Evolutionary conservation across 2,329 filamentous ascomycete species (phyloP).

Genomic region (Cladosporium phlei): DNA sequence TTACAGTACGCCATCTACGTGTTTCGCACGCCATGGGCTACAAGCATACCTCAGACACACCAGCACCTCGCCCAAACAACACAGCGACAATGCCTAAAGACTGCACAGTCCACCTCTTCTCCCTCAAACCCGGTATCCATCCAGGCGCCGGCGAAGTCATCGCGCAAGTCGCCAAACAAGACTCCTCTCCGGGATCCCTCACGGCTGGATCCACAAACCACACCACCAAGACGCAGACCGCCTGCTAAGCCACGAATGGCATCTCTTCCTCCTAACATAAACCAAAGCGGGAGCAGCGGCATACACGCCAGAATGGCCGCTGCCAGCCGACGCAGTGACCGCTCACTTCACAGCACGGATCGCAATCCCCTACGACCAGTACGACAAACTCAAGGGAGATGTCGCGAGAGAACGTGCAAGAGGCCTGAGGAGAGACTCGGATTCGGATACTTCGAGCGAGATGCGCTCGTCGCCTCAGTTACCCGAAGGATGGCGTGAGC

Average conservation of each 20-base stretch:
- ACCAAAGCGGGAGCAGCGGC: too few species aligned
- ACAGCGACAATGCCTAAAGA: too few species aligned
- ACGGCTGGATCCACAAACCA: constrained; percentile 18
- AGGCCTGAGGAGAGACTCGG: too few species aligned
- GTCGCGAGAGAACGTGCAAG: too few species aligned
- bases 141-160: not conserved
- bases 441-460: too few species aligned
- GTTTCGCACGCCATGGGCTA: too few species aligned
- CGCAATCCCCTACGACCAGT: not conserved
- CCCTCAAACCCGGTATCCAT: not conserved
- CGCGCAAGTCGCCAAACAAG: not conserved
- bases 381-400: not conserved
- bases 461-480: too few species aligned
- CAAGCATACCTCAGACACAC: too few species aligned
- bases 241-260: constrained; percentile 13
- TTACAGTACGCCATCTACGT: too few species aligned
- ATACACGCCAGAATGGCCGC: not conserved
- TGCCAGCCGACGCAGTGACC: not conserved
- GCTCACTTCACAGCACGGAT: not conserved
- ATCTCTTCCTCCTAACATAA: constrained; percentile 16
- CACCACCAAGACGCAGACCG: constrained; percentile 7
- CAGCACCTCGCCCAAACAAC: too few species aligned
- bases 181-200: constrained; percentile 15
- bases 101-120: constrained; percentile 5
- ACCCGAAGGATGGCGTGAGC: too few species aligned